Evolutionary conservation across 75 land plant species (phyloP).

Genomic region (Selaginella moellendorffii): DNA sequence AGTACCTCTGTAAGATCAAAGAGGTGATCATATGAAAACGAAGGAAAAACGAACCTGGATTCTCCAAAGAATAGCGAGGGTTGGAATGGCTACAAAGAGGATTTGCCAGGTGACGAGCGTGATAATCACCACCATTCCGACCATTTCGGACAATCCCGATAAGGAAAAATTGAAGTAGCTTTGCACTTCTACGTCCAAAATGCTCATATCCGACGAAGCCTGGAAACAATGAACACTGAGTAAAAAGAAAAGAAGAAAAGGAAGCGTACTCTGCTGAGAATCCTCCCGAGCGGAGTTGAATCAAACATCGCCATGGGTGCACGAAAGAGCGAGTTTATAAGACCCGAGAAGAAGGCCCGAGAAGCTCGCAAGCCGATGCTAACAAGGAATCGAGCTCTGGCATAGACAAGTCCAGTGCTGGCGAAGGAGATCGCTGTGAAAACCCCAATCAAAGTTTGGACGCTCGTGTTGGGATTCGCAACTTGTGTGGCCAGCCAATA

Average conservation of each 20-base stretch:
- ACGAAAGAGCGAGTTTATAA: not conserved
- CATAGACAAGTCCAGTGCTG: not conserved
- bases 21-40: not conserved
- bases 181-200: not conserved
- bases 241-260: no score
- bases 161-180: not conserved
- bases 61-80: not conserved
- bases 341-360: not conserved
- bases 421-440: not conserved
- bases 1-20: not conserved
- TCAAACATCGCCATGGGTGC: conserved; percentile 3
- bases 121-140: not conserved
- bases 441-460: not conserved
- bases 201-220: conserved; percentile 1
- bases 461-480: not conserved
- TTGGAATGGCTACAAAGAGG: not conserved
- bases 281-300: conserved; percentile 1
- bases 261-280: not conserved
- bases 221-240: not conserved
- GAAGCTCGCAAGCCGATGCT: not conserved
- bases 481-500: not conserved
- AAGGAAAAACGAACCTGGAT: not conserved
- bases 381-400: not conserved
- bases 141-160: not conserved
- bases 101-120: not conserved